These are phyloP conservation scores for Urochloa ruziziensis DNA, from an alignment of 176 grass and related monocot genomes.

Conservation along the genomic window DNA sequence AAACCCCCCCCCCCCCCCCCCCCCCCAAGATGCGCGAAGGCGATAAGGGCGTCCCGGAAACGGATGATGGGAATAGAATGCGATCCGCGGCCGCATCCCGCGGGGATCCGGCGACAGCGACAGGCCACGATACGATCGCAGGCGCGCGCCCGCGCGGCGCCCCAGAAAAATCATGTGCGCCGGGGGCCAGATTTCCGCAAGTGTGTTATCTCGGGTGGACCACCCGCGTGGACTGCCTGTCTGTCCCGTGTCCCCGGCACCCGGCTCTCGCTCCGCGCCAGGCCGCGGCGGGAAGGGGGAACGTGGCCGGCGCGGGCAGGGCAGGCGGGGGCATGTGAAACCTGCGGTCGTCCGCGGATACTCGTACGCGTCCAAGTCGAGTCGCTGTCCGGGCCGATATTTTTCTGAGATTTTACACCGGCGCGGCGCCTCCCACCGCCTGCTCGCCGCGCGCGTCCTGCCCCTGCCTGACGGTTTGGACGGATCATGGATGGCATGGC, in stretches of 20 bases:
- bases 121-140: not conserved
- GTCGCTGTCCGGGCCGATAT: conserved; percentile 1
- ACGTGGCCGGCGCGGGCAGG: conserved; percentile 35
- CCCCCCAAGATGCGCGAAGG: too few species aligned
- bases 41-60: conserved; percentile 25
- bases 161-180: conserved; percentile 29
- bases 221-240: not conserved
- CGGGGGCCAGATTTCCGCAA: not conserved
- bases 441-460: not conserved
- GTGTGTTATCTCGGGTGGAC: conserved; percentile 19
- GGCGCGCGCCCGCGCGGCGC: not conserved
- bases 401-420: not conserved
- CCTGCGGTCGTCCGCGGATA: not conserved
- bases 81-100: conserved; percentile 10
- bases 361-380: not conserved
- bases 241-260: not conserved
- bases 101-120: conserved; percentile 30
- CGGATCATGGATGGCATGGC: not conserved
- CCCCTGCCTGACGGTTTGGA: not conserved
- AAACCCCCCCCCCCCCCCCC: too few species aligned
- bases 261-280: not conserved
- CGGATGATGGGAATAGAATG: not conserved
- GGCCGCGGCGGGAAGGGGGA: conserved; percentile 22
- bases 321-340: not conserved
- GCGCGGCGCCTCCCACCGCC: not conserved